Evolutionary conservation across 2,329 filamentous ascomycete genomes (phyloP).

Genomic region (Plenodomus biglobosus): DNA sequence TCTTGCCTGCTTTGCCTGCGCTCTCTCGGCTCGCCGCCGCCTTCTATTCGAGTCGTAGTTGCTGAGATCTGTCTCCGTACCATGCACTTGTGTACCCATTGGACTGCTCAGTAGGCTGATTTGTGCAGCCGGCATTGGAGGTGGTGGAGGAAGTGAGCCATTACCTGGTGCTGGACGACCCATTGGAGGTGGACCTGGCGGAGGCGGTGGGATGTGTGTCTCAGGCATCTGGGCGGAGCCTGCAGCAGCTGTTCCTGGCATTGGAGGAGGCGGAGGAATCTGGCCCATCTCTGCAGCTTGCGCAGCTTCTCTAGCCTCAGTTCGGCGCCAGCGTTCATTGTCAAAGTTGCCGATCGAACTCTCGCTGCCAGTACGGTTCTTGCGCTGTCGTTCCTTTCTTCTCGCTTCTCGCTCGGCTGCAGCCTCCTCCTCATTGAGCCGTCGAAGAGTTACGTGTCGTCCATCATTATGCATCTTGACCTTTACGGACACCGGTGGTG

Average conservation of each 20-base stretch:
- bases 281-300: conserved; percentile 35
- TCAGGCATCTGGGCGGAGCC: conserved; percentile 34
- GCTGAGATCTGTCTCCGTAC: conserved; percentile 44
- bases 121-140: conserved; percentile 35
- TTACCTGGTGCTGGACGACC: conserved; percentile 13
- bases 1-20: conserved; percentile 42
- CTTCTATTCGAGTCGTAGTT: conserved; percentile 45
- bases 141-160: conserved; percentile 35
- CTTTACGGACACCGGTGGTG: conserved; percentile 65
- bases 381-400: conserved; percentile 49
- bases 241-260: conserved; percentile 28
- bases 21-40: conserved; percentile 43
- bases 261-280: conserved; percentile 26
- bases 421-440: conserved; percentile 64
- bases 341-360: conserved; percentile 42
- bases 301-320: conserved; percentile 41
- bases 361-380: conserved; percentile 44
- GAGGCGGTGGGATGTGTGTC: conserved; percentile 33
- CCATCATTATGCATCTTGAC: conserved; percentile 67
- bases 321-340: conserved; percentile 45
- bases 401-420: conserved; percentile 60
- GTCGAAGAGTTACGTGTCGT: conserved; percentile 62
- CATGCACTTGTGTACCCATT: conserved; percentile 37
- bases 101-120: conserved; percentile 42
- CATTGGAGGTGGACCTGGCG: conserved; percentile 35